Evolutionary conservation across 2,329 filamentous ascomycete genomes (phyloP).

Genomic region (Penicillium sclerotigenum): DNA sequence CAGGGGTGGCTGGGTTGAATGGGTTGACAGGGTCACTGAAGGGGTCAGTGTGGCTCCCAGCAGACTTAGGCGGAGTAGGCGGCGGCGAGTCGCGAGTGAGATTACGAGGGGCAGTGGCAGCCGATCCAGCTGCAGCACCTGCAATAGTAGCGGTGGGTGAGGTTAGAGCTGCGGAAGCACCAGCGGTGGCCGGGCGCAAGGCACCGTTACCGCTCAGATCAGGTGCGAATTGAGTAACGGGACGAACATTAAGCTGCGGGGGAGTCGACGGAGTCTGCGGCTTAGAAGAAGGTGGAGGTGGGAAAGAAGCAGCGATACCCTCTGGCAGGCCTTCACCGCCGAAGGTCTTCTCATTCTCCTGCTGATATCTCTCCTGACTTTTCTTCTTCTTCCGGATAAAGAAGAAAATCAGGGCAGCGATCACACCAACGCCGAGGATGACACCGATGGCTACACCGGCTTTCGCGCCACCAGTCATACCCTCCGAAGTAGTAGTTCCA

Average conservation of each 20-base stretch:
- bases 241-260: constrained; percentile 80
- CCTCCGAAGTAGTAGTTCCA: constrained; percentile 26
- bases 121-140: constrained; percentile 19
- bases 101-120: constrained; percentile 30
- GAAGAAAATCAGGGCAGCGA: constrained; percentile 69
- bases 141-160: constrained; percentile 18
- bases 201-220: constrained; percentile 48
- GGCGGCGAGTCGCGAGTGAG: constrained; percentile 34
- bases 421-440: constrained; percentile 62
- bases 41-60: constrained; percentile 42
- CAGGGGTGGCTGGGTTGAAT: constrained; percentile 54
- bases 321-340: constrained; percentile 28
- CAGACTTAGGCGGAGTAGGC: constrained; percentile 41
- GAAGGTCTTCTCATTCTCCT: constrained; percentile 63
- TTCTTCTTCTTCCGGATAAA: constrained; percentile 70
- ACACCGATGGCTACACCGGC: constrained; percentile 85
- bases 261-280: constrained; percentile 51
- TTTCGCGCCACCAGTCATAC: constrained; percentile 54
- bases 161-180: constrained; percentile 1
- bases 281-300: constrained; percentile 33
- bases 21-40: constrained; percentile 63
- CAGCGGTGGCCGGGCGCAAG: constrained; percentile 10
- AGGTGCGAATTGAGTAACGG: constrained; percentile 78
- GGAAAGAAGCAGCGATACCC: constrained; percentile 30
- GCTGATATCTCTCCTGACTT: constrained; percentile 46